Evolutionary conservation across 129 eudicot species (phyloP).

Genomic region (Helianthus annuus): HanXRQr2.0-SUNRISE NC_035441.2:181381287-181381786

Average conservation of each 20-base stretch:
- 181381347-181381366: background rate
- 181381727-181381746: too few species aligned
- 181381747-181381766: too few species aligned
- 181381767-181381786: too few species aligned
- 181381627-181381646: background rate
- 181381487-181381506: constrained; percentile 9
- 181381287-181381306: too few species aligned
- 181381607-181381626: background rate
- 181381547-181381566: background rate
- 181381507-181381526: background rate
- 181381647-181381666: too few species aligned
- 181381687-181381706: too few species aligned
- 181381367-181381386: background rate
- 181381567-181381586: constrained; percentile 12
- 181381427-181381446: background rate
- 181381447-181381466: constrained; percentile 7
- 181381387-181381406: constrained; percentile 3
- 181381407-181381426: background rate
- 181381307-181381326: too few species aligned
- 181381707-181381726: too few species aligned
- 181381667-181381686: too few species aligned
- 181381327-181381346: background rate
- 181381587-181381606: background rate
- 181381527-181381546: background rate
- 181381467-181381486: background rate